Evolutionary conservation across 2,329 filamentous ascomycete species (phyloP), one percentile per base, ranked within the genome.

Genomic region (Pseudogymnoascus sp.): DNA sequence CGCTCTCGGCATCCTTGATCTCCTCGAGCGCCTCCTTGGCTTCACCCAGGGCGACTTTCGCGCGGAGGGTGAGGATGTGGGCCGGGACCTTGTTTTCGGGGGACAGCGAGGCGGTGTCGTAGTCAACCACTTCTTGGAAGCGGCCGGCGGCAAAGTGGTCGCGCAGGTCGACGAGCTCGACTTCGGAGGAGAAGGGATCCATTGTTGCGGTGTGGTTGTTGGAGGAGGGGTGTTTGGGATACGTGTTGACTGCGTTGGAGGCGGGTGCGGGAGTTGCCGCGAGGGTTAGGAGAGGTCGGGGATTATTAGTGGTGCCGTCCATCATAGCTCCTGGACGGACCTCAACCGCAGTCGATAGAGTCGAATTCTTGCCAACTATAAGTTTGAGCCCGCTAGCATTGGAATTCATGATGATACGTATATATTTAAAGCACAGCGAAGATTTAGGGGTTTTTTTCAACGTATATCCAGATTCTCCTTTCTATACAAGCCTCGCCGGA

Each of bases 121-220:
- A 95, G 76, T 94, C 87, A 74, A 95, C 74, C 64, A 95, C 92
- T 70, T 86, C 80, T 70, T 89, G 82, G 80, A 90, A 96, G 78
- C 95, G 92, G 71, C 89, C 91, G 73, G 86, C 83, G 73, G 86
- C 81, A 75, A 87, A 88, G 74, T 83, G 74, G 74, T 82, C 86
- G 76, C 86, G 83, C 65, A 88, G 81, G 75, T 85, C 87, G 72
- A 88, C 81, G 67, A 88, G 75, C 76, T 88, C 85, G 75, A 84
- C 84, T 74, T 88, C 84, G 65, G 83, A 79, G 55, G 83, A 86
- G 73, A 85, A 88, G 65, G 84, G 83, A 72, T 88, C 84, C 84
- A 88, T 88, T 19, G 18, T 67, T 48, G 41, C n/a, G 41, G 41
- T 48, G n/a, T 48, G 39, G 41, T 26, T 48, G n/a, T 15, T 26